Base-by-base conservation (phyloP, 2,329 filamentous ascomycete species). In the Zasmidium citrigriseum region DNA sequence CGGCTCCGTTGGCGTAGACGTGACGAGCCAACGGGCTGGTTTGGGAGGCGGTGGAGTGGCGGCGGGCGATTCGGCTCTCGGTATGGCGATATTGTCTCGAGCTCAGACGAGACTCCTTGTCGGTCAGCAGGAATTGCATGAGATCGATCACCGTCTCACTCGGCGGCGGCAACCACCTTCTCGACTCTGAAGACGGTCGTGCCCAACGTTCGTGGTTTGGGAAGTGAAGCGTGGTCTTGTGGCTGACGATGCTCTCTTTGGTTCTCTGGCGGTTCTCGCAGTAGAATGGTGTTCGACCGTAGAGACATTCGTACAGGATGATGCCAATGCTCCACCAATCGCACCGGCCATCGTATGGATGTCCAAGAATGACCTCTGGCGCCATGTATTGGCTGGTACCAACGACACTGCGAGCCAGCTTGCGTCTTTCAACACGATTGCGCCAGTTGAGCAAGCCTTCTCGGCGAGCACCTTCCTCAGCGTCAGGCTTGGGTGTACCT, bases 371-470 rank as follows among this genome's bases (percentile, higher is more conserved):
- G 18, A 98, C 90, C 21, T 98, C 95, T 1, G 93, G 93, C 0
- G 95, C 93, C 95, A 97, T 98, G 78, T 98, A 98, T 72, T 97
- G 93, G 72, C 92, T 96, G 2, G 95, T 98, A 2, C 93, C 93
- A 11, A 98, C 93, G 1, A 96, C 87, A 47, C 92, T 96, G 65
- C 87, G 85, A 1, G 93, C 93, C 29, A 91, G 83, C 29, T 84
- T 84, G 41, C 91, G 86, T 65, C 87, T 88, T 52, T 79, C 76
- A 4, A 72, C 75, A 20, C 75, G 74, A 53, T 80, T 77, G 20
- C 78, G 69, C 71, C 75, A 79, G 55, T 77, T 71, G n/a, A 75
- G 63, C 5, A 75, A 63, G 16, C 68, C 70, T 65, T 74, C 71
- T n/a, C 66, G 58, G n/a, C 59, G 61, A 1, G 66, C 69, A 45